Conservation (phyloP, 768 basidiomycete genomes). For the Macrolepiota albuminosa region DNA sequence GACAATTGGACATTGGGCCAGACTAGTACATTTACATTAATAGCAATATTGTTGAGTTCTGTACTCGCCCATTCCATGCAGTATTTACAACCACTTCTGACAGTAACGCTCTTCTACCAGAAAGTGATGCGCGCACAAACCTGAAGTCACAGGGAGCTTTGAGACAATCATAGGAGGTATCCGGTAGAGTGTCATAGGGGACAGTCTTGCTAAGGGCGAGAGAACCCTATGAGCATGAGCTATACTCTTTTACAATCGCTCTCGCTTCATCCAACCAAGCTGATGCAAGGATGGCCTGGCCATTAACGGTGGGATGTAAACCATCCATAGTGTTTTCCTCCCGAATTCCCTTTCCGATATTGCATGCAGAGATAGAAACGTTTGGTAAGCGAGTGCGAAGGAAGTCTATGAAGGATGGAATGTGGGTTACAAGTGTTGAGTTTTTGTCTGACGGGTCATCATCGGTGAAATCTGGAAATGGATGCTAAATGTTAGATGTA, state of each 20-base stretch:
- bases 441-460: not conserved
- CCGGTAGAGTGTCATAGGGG: not conserved
- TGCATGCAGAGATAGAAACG: not conserved
- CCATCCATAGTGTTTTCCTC: conserved; percentile 7
- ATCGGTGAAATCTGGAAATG: conserved; percentile 8
- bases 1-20: too few relatives aligned
- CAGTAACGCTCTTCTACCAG: too few relatives aligned
- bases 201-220: not conserved
- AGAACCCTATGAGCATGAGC: not conserved
- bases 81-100: too few relatives aligned
- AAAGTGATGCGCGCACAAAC: not conserved
- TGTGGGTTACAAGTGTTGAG: not conserved
- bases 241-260: not conserved
- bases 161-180: not conserved
- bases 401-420: not conserved
- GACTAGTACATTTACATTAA: too few relatives aligned
- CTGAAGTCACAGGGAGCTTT: too few relatives aligned
- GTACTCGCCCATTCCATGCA: too few relatives aligned
- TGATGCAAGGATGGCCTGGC: conserved; percentile 4
- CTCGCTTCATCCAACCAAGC: conserved; percentile 3
- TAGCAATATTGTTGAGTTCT: too few relatives aligned
- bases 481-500: not conserved
- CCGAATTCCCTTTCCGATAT: not conserved
- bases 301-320: conserved; percentile 8
- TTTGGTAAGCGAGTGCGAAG: not conserved